Conservation (phyloP, 2,329 filamentous ascomycete species). For the Pseudocercospora musae region DNA sequence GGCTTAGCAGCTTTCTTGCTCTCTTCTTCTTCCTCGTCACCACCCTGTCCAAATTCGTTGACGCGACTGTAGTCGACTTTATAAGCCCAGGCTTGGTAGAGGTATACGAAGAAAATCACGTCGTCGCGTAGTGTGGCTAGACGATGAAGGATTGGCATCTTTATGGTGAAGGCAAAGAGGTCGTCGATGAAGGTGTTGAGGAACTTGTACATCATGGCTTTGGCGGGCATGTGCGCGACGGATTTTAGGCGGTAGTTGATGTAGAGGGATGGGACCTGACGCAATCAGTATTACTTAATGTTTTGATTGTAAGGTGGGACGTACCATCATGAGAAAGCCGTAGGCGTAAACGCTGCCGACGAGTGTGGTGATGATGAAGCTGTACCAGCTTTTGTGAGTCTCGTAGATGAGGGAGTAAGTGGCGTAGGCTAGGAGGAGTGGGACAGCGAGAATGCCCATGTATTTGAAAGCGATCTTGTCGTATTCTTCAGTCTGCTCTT, state of each 20-base stretch:
- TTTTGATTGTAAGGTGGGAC: background rate
- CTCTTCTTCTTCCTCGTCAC: constrained; percentile 73
- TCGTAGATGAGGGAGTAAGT: constrained; percentile 90
- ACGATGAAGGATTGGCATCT: constrained; percentile 93
- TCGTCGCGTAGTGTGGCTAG: constrained; percentile 91
- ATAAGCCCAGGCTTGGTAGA: constrained; percentile 94
- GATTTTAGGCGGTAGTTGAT: constrained; percentile 95
- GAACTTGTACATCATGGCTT: constrained; percentile 98
- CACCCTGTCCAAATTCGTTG: constrained; percentile 97
- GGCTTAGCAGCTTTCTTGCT: constrained; percentile 47
- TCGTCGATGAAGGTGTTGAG: constrained; percentile 99
- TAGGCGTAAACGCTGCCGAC: constrained; percentile 97
- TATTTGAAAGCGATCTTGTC: constrained; percentile 97
- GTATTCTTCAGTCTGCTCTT: constrained; percentile 98
- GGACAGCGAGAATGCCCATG: constrained; percentile 88
- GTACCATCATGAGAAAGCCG: constrained; percentile 94
- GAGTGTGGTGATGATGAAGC: constrained; percentile 88
- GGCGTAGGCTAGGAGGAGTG: constrained; percentile 84
- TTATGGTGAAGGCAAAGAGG: constrained; percentile 97
- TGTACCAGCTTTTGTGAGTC: constrained; percentile 88
- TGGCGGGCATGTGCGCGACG: constrained; percentile 93
- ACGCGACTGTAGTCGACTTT: constrained; percentile 86
- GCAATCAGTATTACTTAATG: background rate
- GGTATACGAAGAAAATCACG: constrained; percentile 95
- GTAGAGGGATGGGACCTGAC: constrained; percentile 73